A percentile compares a stretch with the other conserved stretches of the same genome.
Conservation (phyloP, 2,329 filamentous ascomycete species). For the Helminthosporium solani region DNA sequence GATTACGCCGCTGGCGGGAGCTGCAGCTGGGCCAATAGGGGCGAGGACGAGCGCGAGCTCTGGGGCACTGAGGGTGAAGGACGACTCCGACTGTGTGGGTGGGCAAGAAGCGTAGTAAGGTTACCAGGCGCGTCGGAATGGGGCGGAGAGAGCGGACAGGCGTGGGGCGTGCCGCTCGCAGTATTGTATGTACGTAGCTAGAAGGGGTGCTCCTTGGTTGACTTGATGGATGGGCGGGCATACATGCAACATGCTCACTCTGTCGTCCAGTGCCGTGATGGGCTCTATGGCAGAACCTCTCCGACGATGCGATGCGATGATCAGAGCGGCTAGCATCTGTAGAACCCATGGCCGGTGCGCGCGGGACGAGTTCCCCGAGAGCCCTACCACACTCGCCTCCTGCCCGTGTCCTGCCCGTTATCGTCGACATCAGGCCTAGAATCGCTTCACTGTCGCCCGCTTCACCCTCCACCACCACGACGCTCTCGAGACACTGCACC, state of each 20-base stretch:
- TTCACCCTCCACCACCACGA: not conserved
- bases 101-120: too few species aligned
- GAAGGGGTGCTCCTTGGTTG: too few species aligned
- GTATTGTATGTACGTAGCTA: too few species aligned
- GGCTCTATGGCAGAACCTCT: too few species aligned
- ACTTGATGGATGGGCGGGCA: too few species aligned
- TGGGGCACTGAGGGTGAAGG: constrained; percentile 20
- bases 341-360: constrained; percentile 3
- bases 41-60: constrained; percentile 19
- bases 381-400: not conserved
- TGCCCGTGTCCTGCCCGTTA: not conserved
- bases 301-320: not conserved
- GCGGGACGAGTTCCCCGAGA: not conserved
- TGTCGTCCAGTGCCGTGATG: too few species aligned
- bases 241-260: too few species aligned
- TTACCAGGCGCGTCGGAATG: too few species aligned
- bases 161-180: too few species aligned
- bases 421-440: not conserved
- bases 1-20: constrained; percentile 32
- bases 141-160: too few species aligned
- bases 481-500: not conserved
- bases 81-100: constrained; percentile 14
- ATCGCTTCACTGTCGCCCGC: not conserved
- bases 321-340: not conserved
- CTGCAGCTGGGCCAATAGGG: constrained; percentile 29